Conservation (phyloP, 2,329 filamentous ascomycete genomes). For the Venturia pyrina region DNA sequence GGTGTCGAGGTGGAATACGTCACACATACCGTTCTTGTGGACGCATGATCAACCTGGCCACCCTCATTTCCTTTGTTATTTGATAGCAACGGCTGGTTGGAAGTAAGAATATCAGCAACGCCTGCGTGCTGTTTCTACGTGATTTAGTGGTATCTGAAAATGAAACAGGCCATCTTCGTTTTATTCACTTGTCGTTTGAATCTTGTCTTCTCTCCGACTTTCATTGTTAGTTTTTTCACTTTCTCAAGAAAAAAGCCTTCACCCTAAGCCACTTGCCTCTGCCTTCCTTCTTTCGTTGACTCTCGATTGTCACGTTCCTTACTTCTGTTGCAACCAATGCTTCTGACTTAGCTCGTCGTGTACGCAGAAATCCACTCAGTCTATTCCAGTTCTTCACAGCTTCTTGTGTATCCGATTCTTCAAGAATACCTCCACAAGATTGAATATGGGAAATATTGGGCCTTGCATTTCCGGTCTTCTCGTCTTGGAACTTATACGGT, state of each 20-base stretch:
- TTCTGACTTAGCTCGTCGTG: background rate
- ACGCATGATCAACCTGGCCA: background rate
- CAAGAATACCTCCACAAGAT: background rate
- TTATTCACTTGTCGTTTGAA: background rate
- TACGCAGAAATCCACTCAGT: background rate
- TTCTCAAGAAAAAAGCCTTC: background rate
- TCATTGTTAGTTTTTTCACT: background rate
- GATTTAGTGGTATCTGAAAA: background rate
- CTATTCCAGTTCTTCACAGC: background rate
- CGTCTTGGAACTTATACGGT: background rate
- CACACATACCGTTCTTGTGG: background rate
- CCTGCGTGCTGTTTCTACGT: background rate
- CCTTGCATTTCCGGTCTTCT: background rate
- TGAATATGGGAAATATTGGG: background rate
- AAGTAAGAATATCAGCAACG: background rate
- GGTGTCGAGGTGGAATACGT: background rate
- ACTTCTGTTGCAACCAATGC: background rate
- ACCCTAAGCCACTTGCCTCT: background rate
- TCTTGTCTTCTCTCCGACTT: background rate
- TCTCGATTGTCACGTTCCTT: background rate
- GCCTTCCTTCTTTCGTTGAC: background rate
- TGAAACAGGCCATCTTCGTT: background rate
- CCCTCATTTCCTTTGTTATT: background rate
- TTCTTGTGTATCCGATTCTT: background rate
- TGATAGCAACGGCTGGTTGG: background rate